Conservation (phyloP, 2,329 filamentous ascomycete species). For the Epichloe gansuensis region DNA sequence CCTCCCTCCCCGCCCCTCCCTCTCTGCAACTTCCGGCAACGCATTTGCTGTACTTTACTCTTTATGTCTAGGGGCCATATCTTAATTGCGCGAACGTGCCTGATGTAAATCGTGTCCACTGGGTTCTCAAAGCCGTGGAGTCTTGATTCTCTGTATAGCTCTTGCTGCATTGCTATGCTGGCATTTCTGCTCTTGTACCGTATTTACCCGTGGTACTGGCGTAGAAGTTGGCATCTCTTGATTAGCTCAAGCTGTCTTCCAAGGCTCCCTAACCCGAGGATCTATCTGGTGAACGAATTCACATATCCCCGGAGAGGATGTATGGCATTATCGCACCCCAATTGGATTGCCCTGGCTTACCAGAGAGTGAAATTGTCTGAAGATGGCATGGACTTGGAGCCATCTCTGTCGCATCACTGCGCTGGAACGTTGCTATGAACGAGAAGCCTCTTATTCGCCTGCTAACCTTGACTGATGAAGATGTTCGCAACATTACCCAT, state of each 20-base stretch:
- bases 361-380: constrained; percentile 38
- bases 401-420: constrained; percentile 29
- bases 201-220: constrained; percentile 53
- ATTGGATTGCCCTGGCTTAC: constrained; percentile 46
- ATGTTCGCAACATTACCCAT: constrained; percentile 99
- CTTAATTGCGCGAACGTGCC: constrained; percentile 84
- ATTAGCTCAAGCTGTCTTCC: constrained; percentile 58
- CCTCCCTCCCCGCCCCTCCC: constrained; percentile 31
- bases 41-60: constrained; percentile 70
- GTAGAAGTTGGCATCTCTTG: constrained; percentile 68
- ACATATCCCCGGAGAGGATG: constrained; percentile 27
- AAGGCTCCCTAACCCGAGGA: constrained; percentile 47
- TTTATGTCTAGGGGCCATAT: constrained; percentile 70
- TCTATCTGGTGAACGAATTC: constrained; percentile 38
- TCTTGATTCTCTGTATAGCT: constrained; percentile 56
- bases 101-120: constrained; percentile 71
- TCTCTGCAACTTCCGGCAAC: constrained; percentile 45
- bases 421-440: constrained; percentile 52
- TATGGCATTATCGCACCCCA: constrained; percentile 40
- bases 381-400: constrained; percentile 38
- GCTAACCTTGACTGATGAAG: constrained; percentile 68
- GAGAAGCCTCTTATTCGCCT: constrained; percentile 35
- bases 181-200: constrained; percentile 64
- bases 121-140: constrained; percentile 68
- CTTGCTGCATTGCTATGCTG: constrained; percentile 50